These are phyloP conservation scores for Candida hispaniensis DNA, from an alignment of 805 yeast species.

Conservation along the genomic window DNA sequence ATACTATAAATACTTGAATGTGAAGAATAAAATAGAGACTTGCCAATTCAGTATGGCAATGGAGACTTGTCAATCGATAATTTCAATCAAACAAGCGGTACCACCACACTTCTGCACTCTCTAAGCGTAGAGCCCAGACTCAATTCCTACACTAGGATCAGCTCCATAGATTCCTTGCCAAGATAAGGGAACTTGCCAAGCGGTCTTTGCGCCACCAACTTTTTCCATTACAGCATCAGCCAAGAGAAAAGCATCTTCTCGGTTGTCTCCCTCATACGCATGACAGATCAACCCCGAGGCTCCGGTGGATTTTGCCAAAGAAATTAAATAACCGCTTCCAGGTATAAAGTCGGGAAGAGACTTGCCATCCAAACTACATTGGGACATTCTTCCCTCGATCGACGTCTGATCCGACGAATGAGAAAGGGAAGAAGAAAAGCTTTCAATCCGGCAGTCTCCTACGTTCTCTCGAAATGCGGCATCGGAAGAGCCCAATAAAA, in stretches of 20 bases:
- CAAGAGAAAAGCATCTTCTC: constrained; percentile 50
- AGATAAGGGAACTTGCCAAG: constrained; percentile 52
- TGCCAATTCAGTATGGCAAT: too few species aligned
- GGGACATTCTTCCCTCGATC: constrained; percentile 13
- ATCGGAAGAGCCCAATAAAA: constrained; percentile 59
- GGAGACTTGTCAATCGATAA: too few species aligned
- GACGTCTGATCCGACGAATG: too few species aligned
- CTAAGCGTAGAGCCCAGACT: constrained; percentile 64
- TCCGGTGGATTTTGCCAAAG: constrained; percentile 6
- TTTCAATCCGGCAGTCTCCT: constrained; percentile 3
- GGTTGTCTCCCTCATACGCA: constrained; percentile 88
- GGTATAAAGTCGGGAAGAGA: constrained; percentile 9
- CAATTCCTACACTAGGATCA: constrained; percentile 55
- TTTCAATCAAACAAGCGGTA: too few species aligned
- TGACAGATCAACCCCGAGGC: constrained; percentile 34
- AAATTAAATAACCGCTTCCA: constrained; percentile 10
- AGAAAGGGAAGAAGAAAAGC: constrained; percentile 8
- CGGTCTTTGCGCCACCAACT: constrained; percentile 21
- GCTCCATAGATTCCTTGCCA: constrained; percentile 84
- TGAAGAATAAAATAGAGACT: too few species aligned
- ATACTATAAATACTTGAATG: too few species aligned
- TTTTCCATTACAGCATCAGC: constrained; percentile 33
- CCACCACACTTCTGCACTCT: too few species aligned
- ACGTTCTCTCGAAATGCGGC: constrained; percentile 36
- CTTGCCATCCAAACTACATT: constrained; percentile 10